These are phyloP conservation scores for Solanum piurae DNA, from an alignment of 257 asterid genomes.

Conservation along the genomic window DNA sequence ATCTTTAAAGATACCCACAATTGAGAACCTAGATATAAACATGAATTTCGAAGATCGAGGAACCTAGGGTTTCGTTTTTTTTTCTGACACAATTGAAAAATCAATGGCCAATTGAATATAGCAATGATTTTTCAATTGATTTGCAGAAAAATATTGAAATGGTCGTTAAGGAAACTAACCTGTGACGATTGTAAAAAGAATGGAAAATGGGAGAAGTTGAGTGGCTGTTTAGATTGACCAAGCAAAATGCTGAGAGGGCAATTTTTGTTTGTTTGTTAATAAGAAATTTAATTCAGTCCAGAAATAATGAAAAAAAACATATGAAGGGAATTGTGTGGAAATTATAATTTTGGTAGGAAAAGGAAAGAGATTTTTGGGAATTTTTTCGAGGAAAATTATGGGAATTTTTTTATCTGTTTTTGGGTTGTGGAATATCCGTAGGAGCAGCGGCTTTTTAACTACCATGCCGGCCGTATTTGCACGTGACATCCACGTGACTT, in stretches of 20 bases:
- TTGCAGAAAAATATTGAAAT: neutral
- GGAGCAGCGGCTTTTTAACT: neutral
- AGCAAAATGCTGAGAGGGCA: neutral
- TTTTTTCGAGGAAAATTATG: neutral
- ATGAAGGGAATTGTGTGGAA: neutral
- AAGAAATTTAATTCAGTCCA: neutral
- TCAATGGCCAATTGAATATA: neutral
- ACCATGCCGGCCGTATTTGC: neutral
- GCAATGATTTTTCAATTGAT: neutral
- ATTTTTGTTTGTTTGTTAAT: neutral
- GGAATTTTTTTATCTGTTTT: neutral
- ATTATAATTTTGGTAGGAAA: neutral
- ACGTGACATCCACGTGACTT: neutral
- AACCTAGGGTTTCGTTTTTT: conserved; percentile 23
- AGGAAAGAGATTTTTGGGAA: neutral
- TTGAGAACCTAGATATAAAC: neutral
- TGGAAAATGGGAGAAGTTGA: neutral
- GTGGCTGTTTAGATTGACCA: conserved; percentile 1
- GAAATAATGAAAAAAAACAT: neutral
- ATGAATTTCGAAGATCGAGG: conserved; percentile 25
- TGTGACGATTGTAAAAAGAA: conserved; percentile 4
- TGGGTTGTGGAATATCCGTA: neutral
- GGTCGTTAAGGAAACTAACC: conserved; percentile 21
- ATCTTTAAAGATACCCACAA: neutral
- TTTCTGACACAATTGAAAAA: conserved; percentile 11